phyloP scores from a whole-genome alignment of 345 rosid genomes.

The Balakata baccata region DNA sequence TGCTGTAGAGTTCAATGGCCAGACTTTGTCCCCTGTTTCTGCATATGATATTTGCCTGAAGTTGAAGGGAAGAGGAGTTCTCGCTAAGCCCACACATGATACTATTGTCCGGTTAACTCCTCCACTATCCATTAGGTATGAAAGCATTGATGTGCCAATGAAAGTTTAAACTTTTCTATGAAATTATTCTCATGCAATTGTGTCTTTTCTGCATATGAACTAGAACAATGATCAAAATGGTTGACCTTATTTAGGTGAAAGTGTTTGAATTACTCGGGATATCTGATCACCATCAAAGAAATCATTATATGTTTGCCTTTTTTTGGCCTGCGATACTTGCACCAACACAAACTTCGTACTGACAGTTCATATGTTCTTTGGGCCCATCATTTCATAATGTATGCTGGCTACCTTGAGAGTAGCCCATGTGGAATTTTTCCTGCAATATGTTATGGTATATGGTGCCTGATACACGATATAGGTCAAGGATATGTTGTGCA shows the following conservation, averaged over 20 bases:
- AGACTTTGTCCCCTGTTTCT: constrained; percentile 58
- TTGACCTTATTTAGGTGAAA: neutral
- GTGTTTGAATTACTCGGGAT: neutral
- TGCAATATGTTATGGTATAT: neutral
- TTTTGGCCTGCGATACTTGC: neutral
- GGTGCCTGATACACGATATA: neutral
- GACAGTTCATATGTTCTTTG: neutral
- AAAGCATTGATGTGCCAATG: constrained; percentile 1
- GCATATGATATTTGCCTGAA: constrained; percentile 87
- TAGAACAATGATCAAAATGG: neutral
- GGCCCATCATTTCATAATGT: neutral
- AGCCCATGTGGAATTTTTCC: neutral
- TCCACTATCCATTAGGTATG: constrained; percentile 85
- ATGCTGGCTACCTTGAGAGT: neutral
- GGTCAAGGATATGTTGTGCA: neutral
- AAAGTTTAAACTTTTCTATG: neutral
- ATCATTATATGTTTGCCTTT: neutral
- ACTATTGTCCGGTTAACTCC: constrained; percentile 91
- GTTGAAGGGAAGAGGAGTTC: constrained; percentile 87
- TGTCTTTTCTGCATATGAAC: neutral
- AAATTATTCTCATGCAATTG: neutral
- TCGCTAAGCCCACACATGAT: constrained; percentile 90
- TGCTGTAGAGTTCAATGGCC: constrained; percentile 74
- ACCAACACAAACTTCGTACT: neutral
- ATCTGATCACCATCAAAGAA: neutral